Percentiles rank a stretch among this genome's conserved stretches.
Evolutionary conservation across 257 asterid genomes (phyloP).

Genomic region (Solanum neorickii): DNA sequence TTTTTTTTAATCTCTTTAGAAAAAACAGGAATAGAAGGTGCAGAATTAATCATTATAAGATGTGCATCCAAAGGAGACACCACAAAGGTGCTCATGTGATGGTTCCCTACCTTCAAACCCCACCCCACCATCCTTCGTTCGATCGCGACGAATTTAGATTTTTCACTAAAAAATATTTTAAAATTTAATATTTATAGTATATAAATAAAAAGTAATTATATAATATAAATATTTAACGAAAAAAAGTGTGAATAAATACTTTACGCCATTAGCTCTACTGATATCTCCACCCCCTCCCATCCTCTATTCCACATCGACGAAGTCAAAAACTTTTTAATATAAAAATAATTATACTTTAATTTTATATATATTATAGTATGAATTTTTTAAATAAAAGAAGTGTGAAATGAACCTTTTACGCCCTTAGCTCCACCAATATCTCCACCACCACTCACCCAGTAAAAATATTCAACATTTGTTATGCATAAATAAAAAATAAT

Average conservation of each 20-base stretch:
- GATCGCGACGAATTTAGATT: background rate
- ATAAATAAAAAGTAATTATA: background rate
- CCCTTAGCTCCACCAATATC: background rate
- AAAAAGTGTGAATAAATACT: background rate
- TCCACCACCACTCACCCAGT: background rate
- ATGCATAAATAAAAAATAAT: background rate
- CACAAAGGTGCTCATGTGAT: conserved; percentile 9
- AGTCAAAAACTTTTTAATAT: background rate
- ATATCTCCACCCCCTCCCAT: background rate
- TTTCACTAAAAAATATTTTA: background rate
- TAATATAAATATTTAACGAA: background rate
- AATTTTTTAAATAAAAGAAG: background rate
- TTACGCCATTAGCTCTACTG: background rate
- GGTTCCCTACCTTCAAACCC: background rate
- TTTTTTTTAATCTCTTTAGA: background rate
- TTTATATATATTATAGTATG: background rate
- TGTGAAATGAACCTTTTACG: too few species aligned
- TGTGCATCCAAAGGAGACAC: conserved; percentile 12
- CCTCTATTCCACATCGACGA: background rate
- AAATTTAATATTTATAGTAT: background rate
- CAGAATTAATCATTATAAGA: conserved; percentile 2
- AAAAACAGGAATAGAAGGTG: background rate
- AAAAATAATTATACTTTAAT: background rate
- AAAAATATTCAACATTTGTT: background rate
- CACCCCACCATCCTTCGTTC: background rate